Conservation (phyloP, 495 filamentous ascomycete genomes). For the Tirmania nivea region DNA sequence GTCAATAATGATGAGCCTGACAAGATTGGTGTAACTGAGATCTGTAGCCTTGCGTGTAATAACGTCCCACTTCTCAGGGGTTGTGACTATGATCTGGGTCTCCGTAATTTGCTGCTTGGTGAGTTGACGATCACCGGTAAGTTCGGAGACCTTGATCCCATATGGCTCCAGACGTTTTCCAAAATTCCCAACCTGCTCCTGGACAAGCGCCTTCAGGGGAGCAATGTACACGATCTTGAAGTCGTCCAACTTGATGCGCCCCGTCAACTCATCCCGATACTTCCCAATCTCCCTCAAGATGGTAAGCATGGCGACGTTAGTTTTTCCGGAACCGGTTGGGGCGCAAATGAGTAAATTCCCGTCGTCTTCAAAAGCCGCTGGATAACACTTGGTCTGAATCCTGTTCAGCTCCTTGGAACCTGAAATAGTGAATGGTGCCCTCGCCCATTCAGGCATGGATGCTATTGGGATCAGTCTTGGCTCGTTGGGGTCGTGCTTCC, state of each 20-base stretch:
- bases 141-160: conserved; percentile 75
- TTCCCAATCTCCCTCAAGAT: conserved; percentile 95
- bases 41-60: conserved; percentile 97
- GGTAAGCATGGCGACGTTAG: conserved; percentile 93
- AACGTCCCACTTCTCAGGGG: conserved; percentile 97
- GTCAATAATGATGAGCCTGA: conserved; percentile 86
- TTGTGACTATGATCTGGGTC: conserved; percentile 96
- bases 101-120: conserved; percentile 97
- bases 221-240: conserved; percentile 97
- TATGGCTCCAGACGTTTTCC: conserved; percentile 76
- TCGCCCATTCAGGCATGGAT: conserved; percentile 82
- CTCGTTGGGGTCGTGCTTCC: conserved; percentile 58
- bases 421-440: conserved; percentile 48
- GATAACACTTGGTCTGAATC: conserved; percentile 82
- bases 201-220: conserved; percentile 81
- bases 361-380: conserved; percentile 78
- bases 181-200: conserved; percentile 94
- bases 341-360: conserved; percentile 96
- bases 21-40: conserved; percentile 87
- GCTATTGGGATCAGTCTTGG: conserved; percentile 55
- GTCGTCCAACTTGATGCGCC: conserved; percentile 77
- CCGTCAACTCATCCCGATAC: conserved; percentile 63
- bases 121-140: conserved; percentile 93
- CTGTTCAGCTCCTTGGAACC: conserved; percentile 61
- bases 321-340: conserved; percentile 93